These are phyloP conservation scores for Helminthosporium solani DNA, from an alignment of 2,329 filamentous ascomycete genomes.

Conservation along the genomic window DNA sequence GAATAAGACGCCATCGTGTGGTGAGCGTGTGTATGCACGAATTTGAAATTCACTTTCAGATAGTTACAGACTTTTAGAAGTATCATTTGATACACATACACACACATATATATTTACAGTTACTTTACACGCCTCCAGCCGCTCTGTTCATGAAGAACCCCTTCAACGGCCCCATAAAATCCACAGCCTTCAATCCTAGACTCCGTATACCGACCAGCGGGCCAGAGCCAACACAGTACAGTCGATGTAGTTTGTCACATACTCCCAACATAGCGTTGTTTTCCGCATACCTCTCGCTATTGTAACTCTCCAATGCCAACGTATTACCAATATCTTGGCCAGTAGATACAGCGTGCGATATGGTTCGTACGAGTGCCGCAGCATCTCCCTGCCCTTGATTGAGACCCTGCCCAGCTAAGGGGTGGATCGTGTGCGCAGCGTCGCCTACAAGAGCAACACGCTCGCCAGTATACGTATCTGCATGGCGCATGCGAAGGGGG, in stretches of 20 bases:
- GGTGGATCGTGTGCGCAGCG: conserved; percentile 92
- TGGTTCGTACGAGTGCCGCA: conserved; percentile 70
- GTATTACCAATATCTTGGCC: conserved; percentile 84
- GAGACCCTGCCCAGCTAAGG: conserved; percentile 88
- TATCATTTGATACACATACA: not conserved
- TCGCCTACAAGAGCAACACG: conserved; percentile 92
- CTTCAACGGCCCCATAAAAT: conserved; percentile 75
- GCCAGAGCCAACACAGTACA: conserved; percentile 79
- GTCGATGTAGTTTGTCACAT: conserved; percentile 87
- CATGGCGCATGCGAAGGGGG: conserved; percentile 86
- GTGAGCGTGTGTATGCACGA: not conserved
- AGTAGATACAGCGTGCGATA: conserved; percentile 74
- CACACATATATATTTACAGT: not conserved
- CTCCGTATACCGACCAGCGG: conserved; percentile 80
- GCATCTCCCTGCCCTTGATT: conserved; percentile 93
- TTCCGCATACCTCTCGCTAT: conserved; percentile 73
- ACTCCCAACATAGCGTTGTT: conserved; percentile 78
- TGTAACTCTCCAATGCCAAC: conserved; percentile 79
- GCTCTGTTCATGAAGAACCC: conserved; percentile 77
- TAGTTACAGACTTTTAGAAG: no score
- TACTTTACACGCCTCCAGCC: conserved; percentile 38
- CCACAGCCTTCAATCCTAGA: conserved; percentile 72
- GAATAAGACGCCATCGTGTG: not conserved
- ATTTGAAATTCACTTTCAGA: no score
- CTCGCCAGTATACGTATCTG: conserved; percentile 88